Evolutionary conservation across 2,329 filamentous ascomycete species (phyloP), one percentile per base, ranked within the genome.

Genomic region (Xylariomycetidae sp.): DNA sequence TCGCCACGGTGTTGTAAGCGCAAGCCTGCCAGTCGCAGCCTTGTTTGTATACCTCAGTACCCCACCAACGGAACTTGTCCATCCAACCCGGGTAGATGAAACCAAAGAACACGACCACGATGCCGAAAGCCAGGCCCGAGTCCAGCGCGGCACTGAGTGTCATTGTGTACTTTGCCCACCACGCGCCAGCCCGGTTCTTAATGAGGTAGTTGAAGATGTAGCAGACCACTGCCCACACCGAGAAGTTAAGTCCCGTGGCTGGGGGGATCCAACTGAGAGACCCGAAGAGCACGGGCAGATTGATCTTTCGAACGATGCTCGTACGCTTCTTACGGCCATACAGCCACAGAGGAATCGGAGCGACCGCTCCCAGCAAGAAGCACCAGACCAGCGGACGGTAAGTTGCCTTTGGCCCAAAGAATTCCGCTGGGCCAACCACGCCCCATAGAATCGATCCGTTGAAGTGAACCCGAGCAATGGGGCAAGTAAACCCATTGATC

Each of bases 151-250:
- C 86, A 37, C 81, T 86, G 32, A 93, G 66, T 4, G 85, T 89
- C 85, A 93, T 92, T 25, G 85, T 90, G 57, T 93, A 93, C 60
- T 93, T 92, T 29, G 77, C 78, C 87, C 87, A 93, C 87, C 87
- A 94, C 2, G 76, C 79, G 19, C 68, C 69, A 17, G 76, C 81
- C 15, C 81, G 69, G 22, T 75, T 75, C 53, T 80, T 78, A 50
- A 93, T 72, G 39, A 82, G 59, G 54, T 82, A 80, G 57, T 93
- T 93, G 69, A 94, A 94, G 26, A 86, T 47, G 58, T 82, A 93
- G 63, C 85, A 92, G 10, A 93, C 84, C 6, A 92, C 62, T 0
- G 81, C 84, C 85, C 87, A 93, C 26, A 90, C 82, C 2, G 79
- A 85, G 54, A 92, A 94, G 58, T 94, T 94, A 43, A 94, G 77